A percentile compares a stretch with the other conserved stretches of the same genome.
Evolutionary conservation across 805 yeast genomes (phyloP).

Genomic region (Yarrowia osloensis): DNA sequence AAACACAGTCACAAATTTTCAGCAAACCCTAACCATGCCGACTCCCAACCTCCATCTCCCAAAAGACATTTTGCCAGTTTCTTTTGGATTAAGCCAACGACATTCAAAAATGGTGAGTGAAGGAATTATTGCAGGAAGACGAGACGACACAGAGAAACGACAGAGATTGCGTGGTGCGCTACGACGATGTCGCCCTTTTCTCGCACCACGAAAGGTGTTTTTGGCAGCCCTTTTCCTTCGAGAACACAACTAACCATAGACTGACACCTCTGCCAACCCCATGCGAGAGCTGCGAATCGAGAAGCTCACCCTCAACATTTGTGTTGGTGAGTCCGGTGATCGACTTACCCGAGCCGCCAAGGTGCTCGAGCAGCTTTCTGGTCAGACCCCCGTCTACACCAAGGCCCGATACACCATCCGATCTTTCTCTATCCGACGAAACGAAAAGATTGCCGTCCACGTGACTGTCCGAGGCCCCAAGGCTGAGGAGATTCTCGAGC

Average conservation of each 20-base stretch:
- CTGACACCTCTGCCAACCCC: conserved; percentile 60
- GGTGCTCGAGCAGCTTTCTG: conserved; percentile 99
- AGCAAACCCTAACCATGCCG: conserved; percentile 9
- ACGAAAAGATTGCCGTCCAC: conserved; percentile 99
- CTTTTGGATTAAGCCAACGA: conserved; percentile 30
- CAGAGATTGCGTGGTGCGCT: neutral
- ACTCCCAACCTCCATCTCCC: conserved; percentile 10
- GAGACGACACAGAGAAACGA: neutral
- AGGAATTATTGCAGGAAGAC: neutral
- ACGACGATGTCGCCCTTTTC: neutral
- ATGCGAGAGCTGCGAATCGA: conserved; percentile 99
- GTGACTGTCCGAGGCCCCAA: conserved; percentile 99
- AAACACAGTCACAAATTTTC: conserved; percentile 28
- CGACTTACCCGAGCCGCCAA: conserved; percentile 99
- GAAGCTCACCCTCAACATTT: conserved; percentile 98
- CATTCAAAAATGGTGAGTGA: conserved; percentile 33
- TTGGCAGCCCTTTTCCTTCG: no score
- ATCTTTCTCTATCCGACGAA: conserved; percentile 99
- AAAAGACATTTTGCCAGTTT: conserved; percentile 21
- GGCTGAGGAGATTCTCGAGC: conserved; percentile 98
- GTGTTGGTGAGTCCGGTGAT: conserved; percentile 99
- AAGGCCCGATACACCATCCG: conserved; percentile 99
- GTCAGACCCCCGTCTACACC: conserved; percentile 99
- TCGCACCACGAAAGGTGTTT: no score
- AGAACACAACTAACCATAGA: conserved; percentile 34